phyloP scores from a whole-genome alignment of 169 alveolate genomes.

The Plasmodium coatneyi region DNA sequence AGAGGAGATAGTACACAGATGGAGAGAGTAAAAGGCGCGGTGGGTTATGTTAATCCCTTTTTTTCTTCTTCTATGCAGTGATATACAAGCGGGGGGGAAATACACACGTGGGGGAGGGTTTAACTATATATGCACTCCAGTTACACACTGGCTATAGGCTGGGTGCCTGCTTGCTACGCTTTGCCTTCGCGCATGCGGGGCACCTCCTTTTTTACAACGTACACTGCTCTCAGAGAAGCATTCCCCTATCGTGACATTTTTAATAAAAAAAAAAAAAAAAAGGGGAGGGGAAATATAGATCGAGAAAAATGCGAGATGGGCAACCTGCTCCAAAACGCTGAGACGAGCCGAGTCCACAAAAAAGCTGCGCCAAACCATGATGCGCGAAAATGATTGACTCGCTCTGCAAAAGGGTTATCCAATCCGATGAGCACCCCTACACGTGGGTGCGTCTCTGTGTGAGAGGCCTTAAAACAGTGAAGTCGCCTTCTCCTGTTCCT shows the following conservation, averaged over 20 bases:
- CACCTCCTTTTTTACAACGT: not conserved
- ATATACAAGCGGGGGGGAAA: not conserved
- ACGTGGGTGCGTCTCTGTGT: not conserved
- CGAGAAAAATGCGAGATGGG: not conserved
- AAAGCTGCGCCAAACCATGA: not conserved
- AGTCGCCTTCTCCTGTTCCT: slow-evolving; percentile 95
- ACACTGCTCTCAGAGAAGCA: not conserved
- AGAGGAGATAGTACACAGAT: not conserved
- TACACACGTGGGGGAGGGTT: not conserved
- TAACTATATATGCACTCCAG: not conserved
- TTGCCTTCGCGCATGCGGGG: not conserved
- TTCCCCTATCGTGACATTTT: not conserved
- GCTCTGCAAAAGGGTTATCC: not conserved
- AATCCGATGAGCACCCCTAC: not conserved
- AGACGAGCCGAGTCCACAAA: not conserved
- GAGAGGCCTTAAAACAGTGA: slow-evolving; percentile 78
- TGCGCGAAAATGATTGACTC: not conserved
- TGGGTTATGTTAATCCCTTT: not conserved
- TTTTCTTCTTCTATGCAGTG: not conserved
- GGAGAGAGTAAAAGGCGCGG: not conserved
- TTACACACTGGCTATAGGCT: not conserved
- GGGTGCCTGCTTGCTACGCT: not conserved
- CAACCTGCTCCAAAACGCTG: not conserved
- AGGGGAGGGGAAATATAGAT: not conserved
- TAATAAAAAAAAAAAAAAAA: not conserved